Conservation (phyloP, 768 basidiomycete genomes). For the Kwoniella sp. region DNA sequence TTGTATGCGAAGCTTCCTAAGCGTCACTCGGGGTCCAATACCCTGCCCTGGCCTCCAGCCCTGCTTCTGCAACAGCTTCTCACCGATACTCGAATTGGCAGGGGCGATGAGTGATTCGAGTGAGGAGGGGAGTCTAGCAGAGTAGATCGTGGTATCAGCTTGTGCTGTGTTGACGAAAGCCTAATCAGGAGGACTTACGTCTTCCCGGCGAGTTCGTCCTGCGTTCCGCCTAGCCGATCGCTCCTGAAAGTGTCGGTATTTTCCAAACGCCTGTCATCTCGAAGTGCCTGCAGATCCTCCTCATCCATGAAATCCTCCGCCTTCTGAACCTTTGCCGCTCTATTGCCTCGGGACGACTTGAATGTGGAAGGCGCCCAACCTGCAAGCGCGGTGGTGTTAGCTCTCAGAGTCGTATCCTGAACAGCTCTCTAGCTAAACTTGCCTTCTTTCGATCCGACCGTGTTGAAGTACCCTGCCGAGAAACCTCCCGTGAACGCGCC, state of each 20-base stretch:
- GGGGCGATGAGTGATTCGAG: constrained; percentile 62
- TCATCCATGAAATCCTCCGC: constrained; percentile 98
- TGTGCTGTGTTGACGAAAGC: constrained; percentile 15
- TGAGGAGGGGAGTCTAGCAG: constrained; percentile 31
- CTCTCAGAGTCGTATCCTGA: not conserved
- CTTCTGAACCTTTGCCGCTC: constrained; percentile 52
- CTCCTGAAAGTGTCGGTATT: constrained; percentile 67
- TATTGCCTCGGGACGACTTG: constrained; percentile 75
- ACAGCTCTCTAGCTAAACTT: constrained; percentile 10
- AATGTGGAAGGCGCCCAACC: constrained; percentile 95
- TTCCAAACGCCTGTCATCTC: constrained; percentile 68
- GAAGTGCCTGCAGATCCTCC: constrained; percentile 81
- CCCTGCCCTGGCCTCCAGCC: constrained; percentile 93
- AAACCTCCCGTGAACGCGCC: constrained; percentile 98
- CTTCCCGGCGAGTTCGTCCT: constrained; percentile 38
- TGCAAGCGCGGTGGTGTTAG: constrained; percentile 43
- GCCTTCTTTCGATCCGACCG: constrained; percentile 95
- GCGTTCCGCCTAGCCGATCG: constrained; percentile 61
- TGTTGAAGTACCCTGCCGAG: constrained; percentile 94
- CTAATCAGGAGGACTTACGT: constrained; percentile 46
- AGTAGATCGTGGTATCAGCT: constrained; percentile 56
- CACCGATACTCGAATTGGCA: constrained; percentile 73
- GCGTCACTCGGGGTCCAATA: constrained; percentile 80
- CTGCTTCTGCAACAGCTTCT: constrained; percentile 85
- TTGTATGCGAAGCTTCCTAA: constrained; percentile 68